Evolutionary conservation across 2,329 filamentous ascomycete genomes (phyloP).

Genomic region (Aaosphaeria arxii): DNA sequence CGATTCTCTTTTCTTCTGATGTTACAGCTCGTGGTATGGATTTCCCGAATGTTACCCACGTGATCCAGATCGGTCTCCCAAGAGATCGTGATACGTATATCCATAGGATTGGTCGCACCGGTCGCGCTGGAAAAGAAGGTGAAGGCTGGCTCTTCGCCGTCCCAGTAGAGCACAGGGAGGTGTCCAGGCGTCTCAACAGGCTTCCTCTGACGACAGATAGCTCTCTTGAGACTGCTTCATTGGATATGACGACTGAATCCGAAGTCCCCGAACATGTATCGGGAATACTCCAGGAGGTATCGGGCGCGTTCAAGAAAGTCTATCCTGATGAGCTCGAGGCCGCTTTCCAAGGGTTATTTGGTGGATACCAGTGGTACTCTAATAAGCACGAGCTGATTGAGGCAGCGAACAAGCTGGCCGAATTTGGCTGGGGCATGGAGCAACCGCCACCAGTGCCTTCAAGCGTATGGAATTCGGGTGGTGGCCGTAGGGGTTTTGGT

Average conservation of each 20-base stretch:
- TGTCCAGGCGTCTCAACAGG: constrained; percentile 52
- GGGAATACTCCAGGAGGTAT: constrained; percentile 45
- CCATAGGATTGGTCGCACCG: constrained; percentile 52
- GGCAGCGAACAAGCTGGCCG: constrained; percentile 43
- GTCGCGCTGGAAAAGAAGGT: constrained; percentile 69
- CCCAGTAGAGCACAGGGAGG: constrained; percentile 49
- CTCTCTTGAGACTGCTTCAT: constrained; percentile 49
- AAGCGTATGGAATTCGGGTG: constrained; percentile 12
- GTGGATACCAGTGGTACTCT: constrained; percentile 46
- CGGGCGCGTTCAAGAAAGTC: constrained; percentile 43
- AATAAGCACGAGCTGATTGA: constrained; percentile 42
- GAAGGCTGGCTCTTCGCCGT: constrained; percentile 67
- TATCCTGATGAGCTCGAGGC: constrained; percentile 42
- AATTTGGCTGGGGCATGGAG: constrained; percentile 48
- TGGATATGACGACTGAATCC: constrained; percentile 43
- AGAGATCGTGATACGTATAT: constrained; percentile 48
- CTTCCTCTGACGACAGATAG: constrained; percentile 60
- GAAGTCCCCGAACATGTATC: constrained; percentile 42
- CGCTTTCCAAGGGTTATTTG: constrained; percentile 59
- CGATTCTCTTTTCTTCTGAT: constrained; percentile 50
- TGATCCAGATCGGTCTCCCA: constrained; percentile 51
- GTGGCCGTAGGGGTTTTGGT: constrained; percentile 8
- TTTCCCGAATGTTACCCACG: constrained; percentile 52
- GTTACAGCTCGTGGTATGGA: constrained; percentile 54
- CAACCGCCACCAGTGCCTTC: constrained; percentile 37